Evolutionary conservation across 768 basidiomycete species (phyloP).

Genomic region (Trametes cinnabarina): DNA sequence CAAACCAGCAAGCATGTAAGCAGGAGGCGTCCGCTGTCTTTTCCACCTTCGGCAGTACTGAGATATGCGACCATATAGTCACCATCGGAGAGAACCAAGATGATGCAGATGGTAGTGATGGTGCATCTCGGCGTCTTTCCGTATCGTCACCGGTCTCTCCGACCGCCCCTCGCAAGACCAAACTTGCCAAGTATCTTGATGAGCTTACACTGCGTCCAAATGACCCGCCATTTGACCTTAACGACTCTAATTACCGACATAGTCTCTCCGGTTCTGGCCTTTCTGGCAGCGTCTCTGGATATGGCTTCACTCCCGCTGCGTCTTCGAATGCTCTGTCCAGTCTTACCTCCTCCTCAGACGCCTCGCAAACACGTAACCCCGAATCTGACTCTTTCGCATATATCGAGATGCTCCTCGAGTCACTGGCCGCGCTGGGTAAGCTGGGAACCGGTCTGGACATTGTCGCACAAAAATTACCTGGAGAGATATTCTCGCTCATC

Average conservation of each 20-base stretch:
- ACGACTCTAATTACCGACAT: slow-evolving; percentile 37
- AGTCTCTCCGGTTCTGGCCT: slow-evolving; percentile 21
- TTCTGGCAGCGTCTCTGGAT: slow-evolving; percentile 11
- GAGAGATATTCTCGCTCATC: slow-evolving; percentile 81
- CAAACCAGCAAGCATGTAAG: slow-evolving; percentile 77
- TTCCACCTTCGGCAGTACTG: slow-evolving; percentile 3
- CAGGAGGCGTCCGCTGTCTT: no score
- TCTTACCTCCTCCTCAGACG: slow-evolving; percentile 17
- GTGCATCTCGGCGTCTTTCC: slow-evolving; percentile 25
- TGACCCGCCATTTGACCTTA: slow-evolving; percentile 69
- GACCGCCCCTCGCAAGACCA: slow-evolving; percentile 40
- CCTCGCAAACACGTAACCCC: slow-evolving; percentile 50
- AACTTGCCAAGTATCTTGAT: slow-evolving; percentile 61
- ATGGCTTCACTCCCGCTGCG: slow-evolving; percentile 18
- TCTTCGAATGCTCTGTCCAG: slow-evolving; percentile 23
- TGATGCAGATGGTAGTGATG: slow-evolving; percentile 20
- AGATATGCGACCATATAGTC: slow-evolving; percentile 55
- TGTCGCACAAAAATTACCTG: slow-evolving; percentile 76
- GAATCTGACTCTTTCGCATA: slow-evolving; percentile 93
- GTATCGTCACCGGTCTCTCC: slow-evolving; percentile 43
- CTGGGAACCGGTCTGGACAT: slow-evolving; percentile 81
- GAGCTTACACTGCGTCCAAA: slow-evolving; percentile 70
- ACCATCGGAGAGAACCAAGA: slow-evolving; percentile 56
- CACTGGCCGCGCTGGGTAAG: slow-evolving; percentile 88
- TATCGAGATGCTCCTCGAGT: slow-evolving; percentile 89